Base-by-base conservation (phyloP, 495 filamentous ascomycete genomes). In the Daldinia concentrica region DNA sequence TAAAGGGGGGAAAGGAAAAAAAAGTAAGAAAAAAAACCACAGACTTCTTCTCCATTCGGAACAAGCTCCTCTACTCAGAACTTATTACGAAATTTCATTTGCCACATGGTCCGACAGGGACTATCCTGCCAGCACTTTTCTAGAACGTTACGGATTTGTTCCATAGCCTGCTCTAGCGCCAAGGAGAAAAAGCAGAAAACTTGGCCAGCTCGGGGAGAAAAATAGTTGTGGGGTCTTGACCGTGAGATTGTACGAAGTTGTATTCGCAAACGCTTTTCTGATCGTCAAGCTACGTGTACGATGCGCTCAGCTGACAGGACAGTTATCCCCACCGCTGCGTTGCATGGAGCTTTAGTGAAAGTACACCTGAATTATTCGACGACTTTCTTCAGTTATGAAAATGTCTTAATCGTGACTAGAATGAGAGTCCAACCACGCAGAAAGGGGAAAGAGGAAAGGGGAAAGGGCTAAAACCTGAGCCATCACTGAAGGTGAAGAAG, bases 81-180 rank as follows among this genome's bases (percentile, higher is more conserved):
- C 37, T 50, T 56, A 60, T 54, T 37, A 61, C 36, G 48, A 62
- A 63, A 63, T 73, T 73, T 73, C 41, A 69, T 73, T 73, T 66
- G 71, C 66, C 71, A 73, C 71, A 73, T 73, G 71, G 71, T 69
- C 8, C 26, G 58, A 66, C 71, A 73, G 66, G 71, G 71, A 62
- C 34, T 36, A 50, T 51, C 62, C 45, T 62, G 43, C 36, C 58
- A 66, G 24, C 52, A 30, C 57, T 70, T 69, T 78, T 75, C 73
- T 72, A 76, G 76, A 73, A 76, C 67, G 59, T 67, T 76, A 73
- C 71, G 72, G 59, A 74, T 69, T 58, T 59, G 74, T 68, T 72
- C 70, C 73, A 78, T 69, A 66, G 64, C 62, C 48, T 62, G 45
- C 58, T 41, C 59, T 69, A 69, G 61, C 36, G 58, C 69, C 64